phyloP scores from a whole-genome alignment of 805 yeast genomes.

The Phaffomyces antillensis region DNA sequence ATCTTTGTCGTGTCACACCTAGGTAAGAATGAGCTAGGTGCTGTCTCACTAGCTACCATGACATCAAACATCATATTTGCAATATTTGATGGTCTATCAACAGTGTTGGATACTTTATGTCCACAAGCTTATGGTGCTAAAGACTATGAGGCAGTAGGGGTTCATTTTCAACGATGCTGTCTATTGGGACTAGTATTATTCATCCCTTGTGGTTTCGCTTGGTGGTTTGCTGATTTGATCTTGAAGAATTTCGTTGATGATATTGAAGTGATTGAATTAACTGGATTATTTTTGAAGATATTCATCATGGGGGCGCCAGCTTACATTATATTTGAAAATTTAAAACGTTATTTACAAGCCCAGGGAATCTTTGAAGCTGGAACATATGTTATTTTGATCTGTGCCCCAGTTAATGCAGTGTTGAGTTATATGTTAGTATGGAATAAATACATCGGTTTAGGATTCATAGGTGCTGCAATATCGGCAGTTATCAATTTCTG shows the following conservation, averaged over 20 bases:
- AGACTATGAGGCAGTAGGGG: constrained; percentile 58
- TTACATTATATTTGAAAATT: constrained; percentile 66
- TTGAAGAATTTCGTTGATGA: constrained; percentile 43
- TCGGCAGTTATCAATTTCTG: constrained; percentile 70
- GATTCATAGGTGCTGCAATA: constrained; percentile 76
- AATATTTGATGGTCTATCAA: constrained; percentile 73
- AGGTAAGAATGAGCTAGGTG: constrained; percentile 75
- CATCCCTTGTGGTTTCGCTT: constrained; percentile 44
- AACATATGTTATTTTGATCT: constrained; percentile 54
- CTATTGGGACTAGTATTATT: constrained; percentile 36
- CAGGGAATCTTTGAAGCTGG: constrained; percentile 85
- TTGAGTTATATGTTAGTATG: constrained; percentile 71
- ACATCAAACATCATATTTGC: constrained; percentile 78
- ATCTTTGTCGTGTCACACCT: constrained; percentile 70
- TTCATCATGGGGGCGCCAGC: constrained; percentile 72
- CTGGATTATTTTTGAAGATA: constrained; percentile 44
- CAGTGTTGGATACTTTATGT: constrained; percentile 75
- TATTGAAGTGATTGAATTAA: constrained; percentile 43
- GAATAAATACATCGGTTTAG: constrained; percentile 55
- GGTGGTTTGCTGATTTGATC: constrained; percentile 52
- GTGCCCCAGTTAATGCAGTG: constrained; percentile 65
- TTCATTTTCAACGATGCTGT: constrained; percentile 67
- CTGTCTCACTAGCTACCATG: constrained; percentile 79
- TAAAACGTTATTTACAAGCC: constrained; percentile 79
- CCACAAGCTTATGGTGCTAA: constrained; percentile 85